These are phyloP conservation scores for Heracleum sosnowskyi DNA, from an alignment of 129 eudicot species.

Conservation along the genomic window DNA sequence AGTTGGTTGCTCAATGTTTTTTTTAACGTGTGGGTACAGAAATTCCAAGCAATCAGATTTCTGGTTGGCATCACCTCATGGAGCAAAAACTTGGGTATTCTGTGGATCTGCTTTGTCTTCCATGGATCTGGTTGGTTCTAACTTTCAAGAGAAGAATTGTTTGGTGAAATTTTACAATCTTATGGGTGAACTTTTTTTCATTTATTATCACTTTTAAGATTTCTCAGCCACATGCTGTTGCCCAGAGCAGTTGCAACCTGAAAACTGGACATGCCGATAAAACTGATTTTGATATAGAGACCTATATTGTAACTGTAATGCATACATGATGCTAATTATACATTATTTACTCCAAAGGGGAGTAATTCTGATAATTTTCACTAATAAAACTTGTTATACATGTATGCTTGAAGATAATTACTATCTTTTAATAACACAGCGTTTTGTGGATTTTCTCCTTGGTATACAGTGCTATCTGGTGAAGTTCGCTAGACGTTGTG, in stretches of 20 bases:
- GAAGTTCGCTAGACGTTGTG: slow-evolving; percentile 53
- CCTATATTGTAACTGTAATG: neutral
- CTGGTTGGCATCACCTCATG: slow-evolving; percentile 29
- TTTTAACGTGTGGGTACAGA: slow-evolving; percentile 20
- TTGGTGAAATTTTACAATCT: neutral
- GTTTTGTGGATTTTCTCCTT: neutral
- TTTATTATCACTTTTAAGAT: neutral
- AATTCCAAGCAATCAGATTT: slow-evolving; percentile 15
- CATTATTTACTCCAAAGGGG: too few relatives aligned
- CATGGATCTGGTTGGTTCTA: slow-evolving; percentile 52
- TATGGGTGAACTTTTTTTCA: neutral
- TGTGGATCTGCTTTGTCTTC: slow-evolving; percentile 87
- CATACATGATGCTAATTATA: neutral
- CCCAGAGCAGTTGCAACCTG: neutral
- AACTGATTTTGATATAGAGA: neutral
- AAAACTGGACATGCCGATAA: neutral
- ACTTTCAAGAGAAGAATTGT: neutral
- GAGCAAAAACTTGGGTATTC: slow-evolving; percentile 41
- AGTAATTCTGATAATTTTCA: neutral
- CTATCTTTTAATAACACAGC: neutral
- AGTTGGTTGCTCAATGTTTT: neutral
- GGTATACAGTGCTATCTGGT: slow-evolving; percentile 44
- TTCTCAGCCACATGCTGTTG: neutral
- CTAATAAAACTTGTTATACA: neutral
- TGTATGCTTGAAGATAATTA: neutral